Percentiles rank a stretch among this genome's conserved stretches.
phyloP scores from a whole-genome alignment of 1,284 basidiomycete species.

The Earliella scabrosa region DNA sequence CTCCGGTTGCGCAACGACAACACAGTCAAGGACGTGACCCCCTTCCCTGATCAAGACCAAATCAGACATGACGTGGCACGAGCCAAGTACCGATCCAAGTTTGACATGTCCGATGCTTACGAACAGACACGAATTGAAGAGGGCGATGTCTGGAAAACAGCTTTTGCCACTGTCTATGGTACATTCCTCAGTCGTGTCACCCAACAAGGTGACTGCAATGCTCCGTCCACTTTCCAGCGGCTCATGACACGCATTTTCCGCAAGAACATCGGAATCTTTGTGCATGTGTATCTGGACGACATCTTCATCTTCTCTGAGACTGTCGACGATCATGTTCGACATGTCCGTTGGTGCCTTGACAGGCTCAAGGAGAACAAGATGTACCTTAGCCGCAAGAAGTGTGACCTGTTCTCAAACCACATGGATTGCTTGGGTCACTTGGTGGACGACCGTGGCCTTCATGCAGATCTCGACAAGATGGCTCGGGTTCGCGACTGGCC shows the following conservation, averaged over 20 bases:
- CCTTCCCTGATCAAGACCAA: background rate
- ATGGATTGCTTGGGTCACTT: constrained; percentile 36
- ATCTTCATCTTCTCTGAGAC: constrained; percentile 15
- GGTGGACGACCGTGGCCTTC: constrained; percentile 34
- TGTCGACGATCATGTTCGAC: constrained; percentile 33
- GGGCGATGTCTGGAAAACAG: constrained; percentile 27
- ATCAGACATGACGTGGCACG: constrained; percentile 32
- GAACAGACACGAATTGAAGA: constrained; percentile 29
- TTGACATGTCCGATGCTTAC: constrained; percentile 23
- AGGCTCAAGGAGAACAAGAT: constrained; percentile 24
- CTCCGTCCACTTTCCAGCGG: constrained; percentile 35
- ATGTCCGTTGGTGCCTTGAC: constrained; percentile 31
- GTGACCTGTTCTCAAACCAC: constrained; percentile 23
- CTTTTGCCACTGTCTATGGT: constrained; percentile 31
- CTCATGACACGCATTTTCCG: constrained; percentile 39
- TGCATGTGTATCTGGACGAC: constrained; percentile 41
- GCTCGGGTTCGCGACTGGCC: constrained; percentile 24
- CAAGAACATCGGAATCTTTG: constrained; percentile 31
- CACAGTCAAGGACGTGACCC: constrained; percentile 23
- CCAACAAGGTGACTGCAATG: constrained; percentile 28
- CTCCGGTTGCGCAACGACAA: constrained; percentile 32
- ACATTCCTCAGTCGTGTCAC: constrained; percentile 35
- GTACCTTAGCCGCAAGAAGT: constrained; percentile 30
- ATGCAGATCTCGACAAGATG: constrained; percentile 35
- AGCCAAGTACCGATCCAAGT: constrained; percentile 36